These are phyloP conservation scores for Hypoxylon subgilvum DNA, from an alignment of 495 filamentous ascomycete genomes.

Conservation along the genomic window DNA sequence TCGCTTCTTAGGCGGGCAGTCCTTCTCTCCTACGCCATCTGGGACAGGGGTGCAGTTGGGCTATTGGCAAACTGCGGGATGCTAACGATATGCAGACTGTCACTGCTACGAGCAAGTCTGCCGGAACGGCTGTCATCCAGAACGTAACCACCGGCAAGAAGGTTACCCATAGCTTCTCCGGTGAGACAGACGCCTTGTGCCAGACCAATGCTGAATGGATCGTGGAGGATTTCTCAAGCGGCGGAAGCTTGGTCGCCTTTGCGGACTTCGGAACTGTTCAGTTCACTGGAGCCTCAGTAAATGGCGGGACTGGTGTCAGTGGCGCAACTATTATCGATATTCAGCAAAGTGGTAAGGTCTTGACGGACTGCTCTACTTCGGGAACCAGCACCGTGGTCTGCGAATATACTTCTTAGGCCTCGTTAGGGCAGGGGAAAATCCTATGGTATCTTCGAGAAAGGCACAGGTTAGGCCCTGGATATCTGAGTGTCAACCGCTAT, in stretches of 20 bases:
- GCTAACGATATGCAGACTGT: constrained; percentile 45
- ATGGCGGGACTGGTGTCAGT: constrained; percentile 45
- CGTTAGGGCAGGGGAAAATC: no score
- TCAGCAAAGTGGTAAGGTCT: constrained; percentile 54
- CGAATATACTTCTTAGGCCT: constrained; percentile 22
- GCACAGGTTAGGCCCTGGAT: no score
- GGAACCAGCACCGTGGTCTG: constrained; percentile 47
- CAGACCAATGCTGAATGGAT: constrained; percentile 69
- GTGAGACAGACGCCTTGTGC: constrained; percentile 43
- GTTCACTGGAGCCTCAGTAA: constrained; percentile 53
- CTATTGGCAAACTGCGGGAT: no score
- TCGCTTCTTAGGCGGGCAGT: no score
- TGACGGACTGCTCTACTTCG: constrained; percentile 52
- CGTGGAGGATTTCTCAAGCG: constrained; percentile 65
- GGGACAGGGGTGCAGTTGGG: no score
- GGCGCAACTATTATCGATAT: constrained; percentile 60
- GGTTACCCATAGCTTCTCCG: constrained; percentile 58
- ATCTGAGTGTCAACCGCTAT: no score
- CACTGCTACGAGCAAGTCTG: constrained; percentile 50
- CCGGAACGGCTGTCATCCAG: constrained; percentile 62
- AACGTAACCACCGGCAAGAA: constrained; percentile 62
- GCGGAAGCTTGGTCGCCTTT: constrained; percentile 56
- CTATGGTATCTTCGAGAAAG: no score
- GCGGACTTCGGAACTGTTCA: constrained; percentile 59
- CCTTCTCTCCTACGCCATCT: no score